Base-by-base conservation (phyloP, 2,329 filamentous ascomycete genomes). In the Cladosporium sp. region DNA sequence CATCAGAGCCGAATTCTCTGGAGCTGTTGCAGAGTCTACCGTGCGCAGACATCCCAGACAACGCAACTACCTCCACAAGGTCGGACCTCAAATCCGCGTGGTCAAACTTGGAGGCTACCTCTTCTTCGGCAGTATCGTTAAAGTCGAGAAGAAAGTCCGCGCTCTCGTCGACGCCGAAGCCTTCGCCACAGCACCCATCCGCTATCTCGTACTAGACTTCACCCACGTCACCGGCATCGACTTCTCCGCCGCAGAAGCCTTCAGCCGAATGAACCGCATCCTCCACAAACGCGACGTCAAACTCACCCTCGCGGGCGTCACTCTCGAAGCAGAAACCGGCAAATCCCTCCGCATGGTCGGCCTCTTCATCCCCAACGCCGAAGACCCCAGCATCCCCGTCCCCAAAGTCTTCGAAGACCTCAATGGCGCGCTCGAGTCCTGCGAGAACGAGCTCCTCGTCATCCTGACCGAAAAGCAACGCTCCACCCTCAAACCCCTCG, bases 91-190 rank as follows among this genome's bases (percentile, higher is more conserved):
- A 65, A 93, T 94, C 29, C 86, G 88, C 52, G 84, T 97, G 43
- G 86, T 95, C 62, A 97, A 97, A 67, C 78, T 98, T 13, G 85
- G 87, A 0, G 92, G 93, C 0, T 97, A 92, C 63, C 79, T 98
- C n/a, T 98, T 98, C 75, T 98, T 98, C 59, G 93, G 93, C 13
- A 97, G 91, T 2, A 95, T 98, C 57, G 92, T 96, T 47, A 89
- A 88, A 41, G 92, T 98, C 0, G 93, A 98, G 67, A 86, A 88
- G 55, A 86, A 86, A 56, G 91, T 97, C 54, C 82, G 91, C 18
- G 82, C 78, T 3, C 72, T 97, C 27, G 84, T 97, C 40, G 84
- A 91, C 22, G 89, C 95, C 25, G 84, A 92, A 54, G 79, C 83
- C 2, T 97, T 96, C 64, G 74, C 76, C 20, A 74, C 81, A 56